A percentile compares a stretch with the other conserved stretches of the same genome.
These are phyloP conservation scores for Lolium rigidum DNA, from an alignment of 176 grass and related monocot genomes.

Conservation along the genomic window DNA sequence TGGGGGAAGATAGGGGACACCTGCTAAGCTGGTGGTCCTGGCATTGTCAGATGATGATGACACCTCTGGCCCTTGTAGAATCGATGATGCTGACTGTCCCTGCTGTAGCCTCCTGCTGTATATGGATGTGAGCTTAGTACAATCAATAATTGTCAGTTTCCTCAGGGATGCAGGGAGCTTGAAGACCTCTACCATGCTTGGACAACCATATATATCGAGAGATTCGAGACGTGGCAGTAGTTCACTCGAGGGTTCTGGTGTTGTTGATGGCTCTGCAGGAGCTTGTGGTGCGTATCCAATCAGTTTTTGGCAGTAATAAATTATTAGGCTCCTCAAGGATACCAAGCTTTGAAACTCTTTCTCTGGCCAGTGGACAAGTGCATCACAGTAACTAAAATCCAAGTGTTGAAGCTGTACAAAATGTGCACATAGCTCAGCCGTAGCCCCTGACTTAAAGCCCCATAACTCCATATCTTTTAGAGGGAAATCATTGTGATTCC, in stretches of 20 bases:
- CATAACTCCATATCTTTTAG: too few species aligned
- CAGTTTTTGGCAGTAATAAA: neutral
- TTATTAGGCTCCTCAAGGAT: neutral
- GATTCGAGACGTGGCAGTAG: neutral
- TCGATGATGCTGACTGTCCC: neutral
- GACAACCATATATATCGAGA: rapidly evolving
- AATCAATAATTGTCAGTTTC: rapidly evolving
- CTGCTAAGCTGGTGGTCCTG: too few species aligned
- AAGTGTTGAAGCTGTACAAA: neutral
- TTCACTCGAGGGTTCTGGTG: neutral
- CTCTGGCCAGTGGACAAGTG: neutral
- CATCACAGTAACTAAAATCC: rapidly evolving
- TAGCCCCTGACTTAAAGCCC: too few species aligned
- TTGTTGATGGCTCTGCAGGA: neutral
- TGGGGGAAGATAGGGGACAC: too few species aligned
- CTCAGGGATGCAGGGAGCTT: neutral
- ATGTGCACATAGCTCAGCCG: neutral
- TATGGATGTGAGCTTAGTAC: neutral
- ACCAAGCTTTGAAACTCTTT: neutral
- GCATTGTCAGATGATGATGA: neutral
- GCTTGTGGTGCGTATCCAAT: neutral
- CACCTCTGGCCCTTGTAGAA: neutral
- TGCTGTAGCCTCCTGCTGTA: neutral
- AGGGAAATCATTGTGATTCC: too few species aligned
- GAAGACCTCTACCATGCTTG: neutral